A percentile compares a stretch with the other conserved stretches of the same genome.
Evolutionary conservation across 768 basidiomycete genomes (phyloP).

Genomic region (Rhizopogon vesiculosus): DNA sequence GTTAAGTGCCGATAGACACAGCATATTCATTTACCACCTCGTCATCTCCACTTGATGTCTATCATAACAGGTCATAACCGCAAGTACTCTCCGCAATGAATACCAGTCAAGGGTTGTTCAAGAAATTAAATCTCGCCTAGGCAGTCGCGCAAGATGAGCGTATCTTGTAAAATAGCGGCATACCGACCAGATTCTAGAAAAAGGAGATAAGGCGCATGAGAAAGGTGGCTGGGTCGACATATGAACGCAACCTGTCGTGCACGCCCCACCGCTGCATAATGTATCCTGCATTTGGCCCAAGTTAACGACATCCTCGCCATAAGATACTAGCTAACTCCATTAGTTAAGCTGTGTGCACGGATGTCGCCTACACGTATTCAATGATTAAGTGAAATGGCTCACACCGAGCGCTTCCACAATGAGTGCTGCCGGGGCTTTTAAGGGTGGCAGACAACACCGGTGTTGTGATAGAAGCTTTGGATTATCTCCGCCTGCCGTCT

Average conservation of each 20-base stretch:
- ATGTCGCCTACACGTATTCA: no score
- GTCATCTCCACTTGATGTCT: slow-evolving; percentile 23
- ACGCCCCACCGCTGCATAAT: slow-evolving; percentile 18
- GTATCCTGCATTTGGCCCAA: slow-evolving; percentile 18
- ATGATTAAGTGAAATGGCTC: no score
- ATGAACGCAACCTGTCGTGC: slow-evolving; percentile 15
- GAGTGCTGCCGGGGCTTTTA: no score
- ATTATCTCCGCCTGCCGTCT: no score
- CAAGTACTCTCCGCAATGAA: slow-evolving; percentile 10
- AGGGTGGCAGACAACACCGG: no score
- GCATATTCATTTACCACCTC: slow-evolving; percentile 15
- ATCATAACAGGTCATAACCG: slow-evolving; percentile 11
- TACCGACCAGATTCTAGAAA: slow-evolving; percentile 18
- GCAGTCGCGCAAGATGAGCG: slow-evolving; percentile 14
- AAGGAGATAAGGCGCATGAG: slow-evolving; percentile 1
- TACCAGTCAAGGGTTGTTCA: slow-evolving; percentile 12
- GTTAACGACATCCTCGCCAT: slow-evolving; percentile 9
- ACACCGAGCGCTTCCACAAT: no score
- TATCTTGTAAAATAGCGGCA: slow-evolving; percentile 9
- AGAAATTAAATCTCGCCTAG: slow-evolving; percentile 12
- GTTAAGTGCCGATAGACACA: slow-evolving; percentile 12
- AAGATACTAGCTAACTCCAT: no score
- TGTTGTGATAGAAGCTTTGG: no score
- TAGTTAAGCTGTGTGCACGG: no score
- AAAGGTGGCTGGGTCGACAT: slow-evolving; percentile 7